Evolutionary conservation across 176 grass and related monocot genomes (phyloP).

Genomic region (Thalia dealbata): DNA sequence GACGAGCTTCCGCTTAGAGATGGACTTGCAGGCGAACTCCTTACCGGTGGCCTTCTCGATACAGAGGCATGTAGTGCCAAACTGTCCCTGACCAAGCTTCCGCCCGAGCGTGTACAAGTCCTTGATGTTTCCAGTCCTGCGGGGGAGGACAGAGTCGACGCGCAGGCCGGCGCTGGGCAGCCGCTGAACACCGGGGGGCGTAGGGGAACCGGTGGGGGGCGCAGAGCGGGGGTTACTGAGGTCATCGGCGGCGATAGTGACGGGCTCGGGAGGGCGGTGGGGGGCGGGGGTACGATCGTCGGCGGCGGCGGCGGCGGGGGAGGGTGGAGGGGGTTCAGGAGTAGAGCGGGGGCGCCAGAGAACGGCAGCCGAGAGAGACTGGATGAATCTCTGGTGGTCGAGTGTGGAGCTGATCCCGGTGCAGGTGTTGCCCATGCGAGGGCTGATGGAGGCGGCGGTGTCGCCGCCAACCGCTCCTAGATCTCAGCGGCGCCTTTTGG

Average conservation of each 20-base stretch:
- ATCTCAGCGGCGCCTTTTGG: not conserved
- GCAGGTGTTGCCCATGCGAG: slow-evolving; percentile 49
- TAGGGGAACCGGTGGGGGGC: not conserved
- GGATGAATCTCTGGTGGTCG: slow-evolving; percentile 41
- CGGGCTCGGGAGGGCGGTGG: slow-evolving; percentile 23
- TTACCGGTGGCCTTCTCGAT: slow-evolving; percentile 54
- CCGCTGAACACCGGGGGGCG: slow-evolving; percentile 36
- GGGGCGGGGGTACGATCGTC: slow-evolving; percentile 4
- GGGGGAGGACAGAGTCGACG: slow-evolving; percentile 40
- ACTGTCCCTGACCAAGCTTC: slow-evolving; percentile 88
- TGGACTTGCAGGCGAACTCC: slow-evolving; percentile 77
- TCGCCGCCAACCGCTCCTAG: not conserved
- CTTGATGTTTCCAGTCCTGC: slow-evolving; percentile 45
- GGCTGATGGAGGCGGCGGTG: slow-evolving; percentile 11
- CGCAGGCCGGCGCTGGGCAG: slow-evolving; percentile 51
- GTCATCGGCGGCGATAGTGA: slow-evolving; percentile 30
- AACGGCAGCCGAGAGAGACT: slow-evolving; percentile 34
- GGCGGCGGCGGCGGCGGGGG: slow-evolving; percentile 8
- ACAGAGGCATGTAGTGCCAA: slow-evolving; percentile 86
- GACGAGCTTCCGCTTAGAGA: slow-evolving; percentile 59
- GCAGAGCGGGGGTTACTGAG: slow-evolving; percentile 1
- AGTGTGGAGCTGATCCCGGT: slow-evolving; percentile 21
- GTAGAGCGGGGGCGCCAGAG: slow-evolving; percentile 35
- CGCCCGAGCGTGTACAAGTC: slow-evolving; percentile 45
- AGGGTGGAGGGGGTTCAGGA: not conserved